Evolutionary conservation across 2,329 filamentous ascomycete genomes (phyloP).

Genomic region (Alternaria hordeiaustralica): DNA sequence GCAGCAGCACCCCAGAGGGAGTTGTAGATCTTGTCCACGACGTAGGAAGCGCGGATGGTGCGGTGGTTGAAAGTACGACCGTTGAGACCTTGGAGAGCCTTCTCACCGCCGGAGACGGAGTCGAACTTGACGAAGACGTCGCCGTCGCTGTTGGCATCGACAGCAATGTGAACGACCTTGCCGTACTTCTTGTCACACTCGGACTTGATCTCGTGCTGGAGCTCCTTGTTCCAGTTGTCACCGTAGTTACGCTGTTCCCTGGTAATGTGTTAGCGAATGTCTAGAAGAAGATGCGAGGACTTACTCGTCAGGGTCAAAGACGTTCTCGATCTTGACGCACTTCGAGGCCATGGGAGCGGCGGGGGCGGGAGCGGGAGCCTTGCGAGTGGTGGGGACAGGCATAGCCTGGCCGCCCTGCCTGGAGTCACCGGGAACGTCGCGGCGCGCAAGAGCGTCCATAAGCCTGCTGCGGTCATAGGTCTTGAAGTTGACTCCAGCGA

Average conservation of each 20-base stretch:
- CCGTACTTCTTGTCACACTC: constrained; percentile 97
- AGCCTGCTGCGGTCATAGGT: constrained; percentile 98
- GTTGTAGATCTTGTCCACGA: constrained; percentile 99
- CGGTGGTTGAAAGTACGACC: constrained; percentile 93
- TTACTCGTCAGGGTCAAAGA: constrained; percentile 92
- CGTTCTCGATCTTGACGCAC: constrained; percentile 92
- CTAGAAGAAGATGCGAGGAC: constrained; percentile 40
- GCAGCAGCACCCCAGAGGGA: constrained; percentile 68
- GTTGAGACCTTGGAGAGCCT: constrained; percentile 96
- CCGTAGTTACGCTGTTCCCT: constrained; percentile 39
- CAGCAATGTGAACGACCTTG: constrained; percentile 93
- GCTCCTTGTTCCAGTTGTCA: constrained; percentile 79
- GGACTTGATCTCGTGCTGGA: constrained; percentile 89
- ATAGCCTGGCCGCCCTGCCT: constrained; percentile 49
- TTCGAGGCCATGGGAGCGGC: constrained; percentile 84
- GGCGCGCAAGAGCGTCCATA: constrained; percentile 95
- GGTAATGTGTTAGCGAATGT: constrained; percentile 19
- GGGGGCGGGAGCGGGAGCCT: constrained; percentile 80
- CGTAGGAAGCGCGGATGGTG: constrained; percentile 91
- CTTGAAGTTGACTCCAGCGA: constrained; percentile 98
- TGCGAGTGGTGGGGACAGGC: constrained; percentile 51
- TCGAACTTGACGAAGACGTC: constrained; percentile 99
- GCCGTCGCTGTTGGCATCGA: constrained; percentile 91
- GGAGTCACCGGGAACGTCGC: constrained; percentile 73
- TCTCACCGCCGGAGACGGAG: constrained; percentile 91